phyloP scores from a whole-genome alignment of 2,329 filamentous ascomycete genomes.

The Venturia asperata region DNA sequence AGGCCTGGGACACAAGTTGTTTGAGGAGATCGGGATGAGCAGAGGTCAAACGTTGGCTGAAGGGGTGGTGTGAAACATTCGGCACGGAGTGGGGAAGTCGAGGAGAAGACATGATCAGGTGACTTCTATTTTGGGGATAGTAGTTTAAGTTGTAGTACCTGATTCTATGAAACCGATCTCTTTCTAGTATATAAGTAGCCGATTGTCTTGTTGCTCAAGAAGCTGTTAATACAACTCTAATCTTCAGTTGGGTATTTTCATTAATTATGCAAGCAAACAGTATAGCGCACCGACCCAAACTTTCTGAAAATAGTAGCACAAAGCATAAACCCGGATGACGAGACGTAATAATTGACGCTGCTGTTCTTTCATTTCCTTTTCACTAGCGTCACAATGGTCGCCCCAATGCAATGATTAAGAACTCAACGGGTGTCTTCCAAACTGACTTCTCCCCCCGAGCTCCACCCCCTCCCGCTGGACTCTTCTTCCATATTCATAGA shows the following conservation, averaged over 20 bases:
- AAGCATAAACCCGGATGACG: neutral
- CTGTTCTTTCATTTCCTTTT: neutral
- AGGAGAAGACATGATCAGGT: neutral
- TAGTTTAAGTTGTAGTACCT: too few species aligned
- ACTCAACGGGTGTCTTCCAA: neutral
- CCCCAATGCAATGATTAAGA: neutral
- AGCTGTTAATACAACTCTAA: too few species aligned
- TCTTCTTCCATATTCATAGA: neutral
- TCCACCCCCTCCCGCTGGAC: neutral
- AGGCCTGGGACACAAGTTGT: neutral
- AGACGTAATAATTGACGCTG: neutral
- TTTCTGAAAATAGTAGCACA: too few species aligned
- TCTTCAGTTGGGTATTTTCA: too few species aligned
- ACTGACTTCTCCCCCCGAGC: neutral
- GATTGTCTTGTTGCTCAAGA: too few species aligned
- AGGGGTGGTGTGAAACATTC: neutral
- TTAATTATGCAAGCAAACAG: too few species aligned
- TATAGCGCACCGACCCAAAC: too few species aligned
- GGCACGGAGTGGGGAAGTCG: neutral
- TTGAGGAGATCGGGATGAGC: neutral
- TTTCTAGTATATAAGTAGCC: too few species aligned
- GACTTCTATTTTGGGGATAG: neutral
- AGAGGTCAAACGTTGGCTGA: conserved; percentile 8
- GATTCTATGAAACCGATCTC: too few species aligned
- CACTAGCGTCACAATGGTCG: neutral